Evolutionary conservation across 1,139 yeast species (phyloP).

Genomic region (Taphrina flavorubra): DNA sequence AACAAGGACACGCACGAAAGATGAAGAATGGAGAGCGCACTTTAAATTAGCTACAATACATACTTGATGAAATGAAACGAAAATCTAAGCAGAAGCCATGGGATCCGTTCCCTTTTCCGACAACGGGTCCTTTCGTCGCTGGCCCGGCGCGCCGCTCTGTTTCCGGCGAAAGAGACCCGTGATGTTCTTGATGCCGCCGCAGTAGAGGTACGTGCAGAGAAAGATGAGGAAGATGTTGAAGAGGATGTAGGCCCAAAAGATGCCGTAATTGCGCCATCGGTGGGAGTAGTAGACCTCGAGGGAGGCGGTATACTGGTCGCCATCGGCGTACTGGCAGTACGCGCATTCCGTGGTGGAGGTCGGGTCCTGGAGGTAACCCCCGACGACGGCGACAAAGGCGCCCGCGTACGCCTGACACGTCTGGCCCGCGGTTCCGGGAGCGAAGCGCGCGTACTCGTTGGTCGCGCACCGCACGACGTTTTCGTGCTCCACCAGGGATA

Average conservation of each 20-base stretch:
- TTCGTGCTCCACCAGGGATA: slow-evolving; percentile 61
- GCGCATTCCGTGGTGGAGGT: slow-evolving; percentile 61
- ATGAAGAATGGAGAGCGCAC: no score
- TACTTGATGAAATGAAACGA: no score
- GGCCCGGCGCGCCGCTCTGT: slow-evolving; percentile 6
- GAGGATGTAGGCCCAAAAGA: slow-evolving; percentile 58
- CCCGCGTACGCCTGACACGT: slow-evolving; percentile 65
- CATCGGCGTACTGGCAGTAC: slow-evolving; percentile 63
- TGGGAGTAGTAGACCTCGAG: slow-evolving; percentile 58
- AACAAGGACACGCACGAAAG: no score
- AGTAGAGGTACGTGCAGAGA: slow-evolving; percentile 25
- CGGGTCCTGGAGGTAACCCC: slow-evolving; percentile 65
- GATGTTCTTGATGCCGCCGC: slow-evolving; percentile 26
- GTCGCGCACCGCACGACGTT: slow-evolving; percentile 62
- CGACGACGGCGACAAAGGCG: slow-evolving; percentile 51
- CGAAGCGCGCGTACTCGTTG: slow-evolving; percentile 60
- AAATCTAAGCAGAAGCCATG: slow-evolving; percentile 8
- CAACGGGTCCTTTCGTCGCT: slow-evolving; percentile 1
- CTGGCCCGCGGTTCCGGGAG: slow-evolving; percentile 57
- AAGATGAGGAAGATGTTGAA: slow-evolving; percentile 52
- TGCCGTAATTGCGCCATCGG: slow-evolving; percentile 68
- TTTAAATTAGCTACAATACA: no score
- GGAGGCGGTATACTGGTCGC: slow-evolving; percentile 60
- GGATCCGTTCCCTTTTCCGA: slow-evolving; percentile 23
- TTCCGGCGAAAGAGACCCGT: slow-evolving; percentile 5